Percentiles rank a stretch among this genome's conserved stretches.
Evolutionary conservation across 805 yeast species (phyloP).

Genomic region (Kodamaea neixiangensis): DNA sequence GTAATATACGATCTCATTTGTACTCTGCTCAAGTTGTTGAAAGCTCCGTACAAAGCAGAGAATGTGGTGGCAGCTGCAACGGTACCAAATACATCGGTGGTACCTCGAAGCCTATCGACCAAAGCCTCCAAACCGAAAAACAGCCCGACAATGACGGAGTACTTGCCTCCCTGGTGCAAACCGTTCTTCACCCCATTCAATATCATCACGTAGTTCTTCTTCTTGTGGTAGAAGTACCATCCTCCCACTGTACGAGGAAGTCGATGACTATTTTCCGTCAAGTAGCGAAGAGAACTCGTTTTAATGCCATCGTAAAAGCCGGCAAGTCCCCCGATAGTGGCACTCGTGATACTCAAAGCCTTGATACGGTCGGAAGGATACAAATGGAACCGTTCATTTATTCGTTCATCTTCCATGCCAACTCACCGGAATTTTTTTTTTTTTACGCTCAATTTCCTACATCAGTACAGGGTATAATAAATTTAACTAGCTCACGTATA

Average conservation of each 20-base stretch:
- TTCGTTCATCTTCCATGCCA: constrained; percentile 6
- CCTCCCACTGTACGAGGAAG: constrained; percentile 77
- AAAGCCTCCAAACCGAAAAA: constrained; percentile 64
- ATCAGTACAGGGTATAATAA: background rate
- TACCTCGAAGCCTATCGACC: constrained; percentile 54
- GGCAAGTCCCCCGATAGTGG: constrained; percentile 46
- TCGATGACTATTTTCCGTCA: constrained; percentile 82
- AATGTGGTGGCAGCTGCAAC: constrained; percentile 53
- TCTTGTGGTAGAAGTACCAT: constrained; percentile 86
- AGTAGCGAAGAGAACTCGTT: constrained; percentile 54
- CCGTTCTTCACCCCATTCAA: constrained; percentile 55
- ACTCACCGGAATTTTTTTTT: background rate
- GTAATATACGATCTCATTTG: constrained; percentile 46
- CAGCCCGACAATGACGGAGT: constrained; percentile 45
- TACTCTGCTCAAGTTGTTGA: constrained; percentile 41
- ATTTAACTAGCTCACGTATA: background rate
- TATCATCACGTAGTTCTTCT: constrained; percentile 75
- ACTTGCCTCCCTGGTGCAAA: constrained; percentile 34
- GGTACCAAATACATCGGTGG: constrained; percentile 63
- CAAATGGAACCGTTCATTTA: constrained; percentile 50
- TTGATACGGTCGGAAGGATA: constrained; percentile 49
- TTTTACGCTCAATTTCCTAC: background rate
- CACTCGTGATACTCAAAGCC: constrained; percentile 39
- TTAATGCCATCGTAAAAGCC: constrained; percentile 66
- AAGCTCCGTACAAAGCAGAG: constrained; percentile 54